phyloP scores from a whole-genome alignment of 495 filamentous ascomycete species.

The Ramalina peruviana region DNA sequence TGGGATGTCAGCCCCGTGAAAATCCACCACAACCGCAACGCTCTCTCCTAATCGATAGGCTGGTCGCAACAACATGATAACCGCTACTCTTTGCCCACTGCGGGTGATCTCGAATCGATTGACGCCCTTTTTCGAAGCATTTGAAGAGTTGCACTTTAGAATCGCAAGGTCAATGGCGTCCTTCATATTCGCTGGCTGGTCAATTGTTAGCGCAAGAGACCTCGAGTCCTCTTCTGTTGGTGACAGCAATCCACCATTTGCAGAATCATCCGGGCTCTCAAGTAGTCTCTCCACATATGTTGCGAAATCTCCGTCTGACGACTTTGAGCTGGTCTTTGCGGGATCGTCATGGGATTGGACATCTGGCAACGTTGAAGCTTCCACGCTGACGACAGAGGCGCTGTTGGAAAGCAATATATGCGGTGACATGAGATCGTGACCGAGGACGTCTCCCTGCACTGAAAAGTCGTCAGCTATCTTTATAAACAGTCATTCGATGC shows the following conservation, averaged over 20 bases:
- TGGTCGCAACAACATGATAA: constrained; percentile 77
- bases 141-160: constrained; percentile 54
- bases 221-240: constrained; percentile 42
- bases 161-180: constrained; percentile 88
- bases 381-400: constrained; percentile 30
- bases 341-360: constrained; percentile 15
- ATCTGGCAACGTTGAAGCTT: constrained; percentile 26
- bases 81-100: constrained; percentile 69
- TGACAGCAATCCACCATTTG: constrained; percentile 50
- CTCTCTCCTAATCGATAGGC: constrained; percentile 84
- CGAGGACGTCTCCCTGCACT: constrained; percentile 52
- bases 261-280: constrained; percentile 39
- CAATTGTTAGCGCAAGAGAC: constrained; percentile 26
- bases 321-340: constrained; percentile 1
- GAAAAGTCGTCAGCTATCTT: constrained; percentile 13
- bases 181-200: constrained; percentile 46
- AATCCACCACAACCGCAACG: constrained; percentile 70
- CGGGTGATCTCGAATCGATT: constrained; percentile 93
- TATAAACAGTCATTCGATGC: not conserved
- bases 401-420: constrained; percentile 82
- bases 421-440: constrained; percentile 85
- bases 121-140: constrained; percentile 47
- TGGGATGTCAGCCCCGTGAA: constrained; percentile 54
- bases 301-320: constrained; percentile 48
- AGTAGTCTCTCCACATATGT: constrained; percentile 72